These are phyloP conservation scores for Phytophthora boehmeriae DNA, from an alignment of 352 stramenopile genomes.

Conservation along the genomic window DNA sequence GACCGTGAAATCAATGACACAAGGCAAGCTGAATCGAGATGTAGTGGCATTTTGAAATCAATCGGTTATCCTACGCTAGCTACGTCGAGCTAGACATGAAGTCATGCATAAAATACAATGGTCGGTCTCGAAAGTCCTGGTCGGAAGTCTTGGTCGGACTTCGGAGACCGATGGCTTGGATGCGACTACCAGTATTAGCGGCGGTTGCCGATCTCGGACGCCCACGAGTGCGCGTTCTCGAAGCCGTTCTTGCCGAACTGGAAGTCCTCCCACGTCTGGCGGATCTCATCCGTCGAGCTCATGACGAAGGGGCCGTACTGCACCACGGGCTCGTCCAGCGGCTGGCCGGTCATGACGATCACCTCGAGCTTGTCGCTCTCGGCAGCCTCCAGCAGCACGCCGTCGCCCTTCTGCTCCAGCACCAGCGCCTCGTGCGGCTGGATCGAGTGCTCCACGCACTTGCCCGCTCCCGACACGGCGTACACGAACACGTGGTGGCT, in stretches of 20 bases:
- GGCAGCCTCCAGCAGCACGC: constrained; percentile 40
- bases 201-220: constrained; percentile 54
- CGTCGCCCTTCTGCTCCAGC: constrained; percentile 57
- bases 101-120: constrained; percentile 15
- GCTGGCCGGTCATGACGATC: constrained; percentile 58
- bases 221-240: constrained; percentile 59
- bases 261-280: constrained; percentile 54
- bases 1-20: neutral
- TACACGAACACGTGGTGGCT: constrained; percentile 55
- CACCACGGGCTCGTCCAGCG: constrained; percentile 62
- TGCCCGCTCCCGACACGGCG: constrained; percentile 36
- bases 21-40: neutral
- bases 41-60: constrained; percentile 2
- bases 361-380: constrained; percentile 47
- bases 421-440: constrained; percentile 55
- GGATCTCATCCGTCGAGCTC: constrained; percentile 59
- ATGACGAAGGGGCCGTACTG: constrained; percentile 84
- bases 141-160: too few species aligned
- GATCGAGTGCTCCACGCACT: constrained; percentile 28
- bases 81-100: too few species aligned
- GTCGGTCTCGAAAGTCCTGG: neutral
- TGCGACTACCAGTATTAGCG: constrained; percentile 2
- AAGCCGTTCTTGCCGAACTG: constrained; percentile 66
- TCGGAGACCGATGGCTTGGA: neutral
- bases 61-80: neutral